Evolutionary conservation across 352 stramenopile genomes (phyloP).

Genomic region (Globisporangium irregulare): DNA sequence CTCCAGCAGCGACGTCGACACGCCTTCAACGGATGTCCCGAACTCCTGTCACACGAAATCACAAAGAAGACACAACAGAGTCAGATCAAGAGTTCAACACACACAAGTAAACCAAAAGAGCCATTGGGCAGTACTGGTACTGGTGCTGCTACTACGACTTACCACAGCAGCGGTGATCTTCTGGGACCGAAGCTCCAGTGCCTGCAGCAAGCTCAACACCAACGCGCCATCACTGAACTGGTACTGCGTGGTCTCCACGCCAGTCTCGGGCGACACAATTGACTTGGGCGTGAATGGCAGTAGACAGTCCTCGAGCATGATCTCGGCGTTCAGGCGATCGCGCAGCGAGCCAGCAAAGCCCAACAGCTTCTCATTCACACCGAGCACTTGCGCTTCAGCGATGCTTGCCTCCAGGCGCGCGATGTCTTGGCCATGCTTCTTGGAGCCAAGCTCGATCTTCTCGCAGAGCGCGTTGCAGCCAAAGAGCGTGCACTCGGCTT

Average conservation of each 20-base stretch:
- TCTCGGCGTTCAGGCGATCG: conserved; percentile 63
- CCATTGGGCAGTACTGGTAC: too few species aligned
- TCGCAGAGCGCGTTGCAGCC: conserved; percentile 62
- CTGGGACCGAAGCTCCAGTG: conserved; percentile 58
- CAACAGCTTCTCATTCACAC: conserved; percentile 62
- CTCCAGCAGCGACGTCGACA: conserved; percentile 57
- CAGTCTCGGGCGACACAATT: conserved; percentile 22
- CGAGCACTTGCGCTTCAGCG: conserved; percentile 37
- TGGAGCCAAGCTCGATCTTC: conserved; percentile 56
- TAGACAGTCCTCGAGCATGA: conserved; percentile 57
- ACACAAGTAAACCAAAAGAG: neutral
- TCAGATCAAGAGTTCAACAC: neutral
- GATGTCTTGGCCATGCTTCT: conserved; percentile 53
- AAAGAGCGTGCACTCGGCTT: conserved; percentile 82
- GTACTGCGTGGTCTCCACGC: conserved; percentile 29
- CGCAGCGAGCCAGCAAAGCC: conserved; percentile 36
- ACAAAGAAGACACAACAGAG: neutral
- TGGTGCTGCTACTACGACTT: neutral
- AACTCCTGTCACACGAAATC: conserved; percentile 28
- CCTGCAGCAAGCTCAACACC: conserved; percentile 57
- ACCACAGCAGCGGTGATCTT: conserved; percentile 53
- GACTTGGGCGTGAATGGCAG: conserved; percentile 36
- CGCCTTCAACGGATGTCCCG: conserved; percentile 38
- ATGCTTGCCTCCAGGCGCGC: conserved; percentile 65
- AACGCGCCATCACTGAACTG: conserved; percentile 50